Percentiles rank a stretch among this genome's conserved stretches.
Conservation (phyloP, 1,284 basidiomycete species). For the Coriolopsis trogii region DNA sequence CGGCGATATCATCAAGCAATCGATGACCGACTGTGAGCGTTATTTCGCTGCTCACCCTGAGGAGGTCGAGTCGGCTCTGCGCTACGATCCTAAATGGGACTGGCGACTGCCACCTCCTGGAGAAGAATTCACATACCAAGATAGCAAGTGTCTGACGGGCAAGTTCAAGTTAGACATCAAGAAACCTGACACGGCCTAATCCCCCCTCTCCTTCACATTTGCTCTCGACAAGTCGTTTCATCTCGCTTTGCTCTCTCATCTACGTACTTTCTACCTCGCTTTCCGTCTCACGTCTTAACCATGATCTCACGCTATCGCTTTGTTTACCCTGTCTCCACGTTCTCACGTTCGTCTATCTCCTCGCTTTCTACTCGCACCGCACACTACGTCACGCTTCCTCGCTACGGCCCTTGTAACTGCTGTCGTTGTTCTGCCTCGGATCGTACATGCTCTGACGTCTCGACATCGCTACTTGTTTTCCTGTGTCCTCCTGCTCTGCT, state of each 20-base stretch:
- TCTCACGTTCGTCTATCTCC: not conserved
- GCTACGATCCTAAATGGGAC: conserved; percentile 6
- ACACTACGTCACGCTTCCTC: not conserved
- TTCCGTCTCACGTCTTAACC: not conserved
- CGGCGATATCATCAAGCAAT: not conserved
- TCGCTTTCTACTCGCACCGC: not conserved
- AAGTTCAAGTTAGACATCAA: conserved; percentile 10
- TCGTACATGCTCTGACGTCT: too few species aligned
- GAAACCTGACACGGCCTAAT: not conserved
- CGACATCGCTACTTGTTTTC: too few species aligned
- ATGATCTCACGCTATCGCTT: conserved; percentile 1
- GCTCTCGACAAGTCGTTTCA: not conserved
- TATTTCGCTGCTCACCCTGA: conserved; percentile 19
- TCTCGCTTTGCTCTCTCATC: not conserved
- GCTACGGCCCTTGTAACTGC: not conserved
- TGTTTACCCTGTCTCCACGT: not conserved
- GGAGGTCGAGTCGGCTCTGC: conserved; percentile 11
- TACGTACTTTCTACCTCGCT: not conserved
- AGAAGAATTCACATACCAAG: conserved; percentile 8
- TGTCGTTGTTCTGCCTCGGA: not conserved
- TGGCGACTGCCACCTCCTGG: conserved; percentile 10
- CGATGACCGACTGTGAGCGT: not conserved
- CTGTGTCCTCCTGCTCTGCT: too few species aligned
- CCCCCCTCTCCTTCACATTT: not conserved
- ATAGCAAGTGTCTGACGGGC: conserved; percentile 8